Evolutionary conservation across 495 filamentous ascomycete species (phyloP).

Genomic region (Monascus purpureus): DNA sequence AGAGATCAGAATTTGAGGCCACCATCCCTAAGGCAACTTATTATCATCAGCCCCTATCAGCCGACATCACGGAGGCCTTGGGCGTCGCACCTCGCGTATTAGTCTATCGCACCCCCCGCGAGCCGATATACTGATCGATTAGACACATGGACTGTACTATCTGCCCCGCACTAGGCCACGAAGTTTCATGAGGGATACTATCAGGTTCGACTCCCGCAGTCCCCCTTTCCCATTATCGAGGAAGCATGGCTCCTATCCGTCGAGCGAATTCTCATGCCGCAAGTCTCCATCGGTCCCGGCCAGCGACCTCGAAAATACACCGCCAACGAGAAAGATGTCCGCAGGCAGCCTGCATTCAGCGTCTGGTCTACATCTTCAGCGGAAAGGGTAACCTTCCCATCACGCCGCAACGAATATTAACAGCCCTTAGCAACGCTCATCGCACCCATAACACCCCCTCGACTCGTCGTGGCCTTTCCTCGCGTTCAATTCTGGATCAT

Average conservation of each 20-base stretch:
- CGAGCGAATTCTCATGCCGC: not conserved
- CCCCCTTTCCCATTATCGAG: not conserved
- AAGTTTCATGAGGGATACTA: not conserved
- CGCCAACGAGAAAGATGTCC: not conserved
- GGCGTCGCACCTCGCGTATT: not conserved
- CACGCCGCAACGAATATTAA: not conserved
- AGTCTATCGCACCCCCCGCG: not conserved
- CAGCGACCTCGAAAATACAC: not conserved
- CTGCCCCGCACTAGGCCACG: not conserved
- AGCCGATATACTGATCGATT: not conserved
- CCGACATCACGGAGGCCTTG: not conserved
- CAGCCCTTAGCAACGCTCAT: not conserved
- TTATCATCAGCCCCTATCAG: not conserved
- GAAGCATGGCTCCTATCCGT: not conserved
- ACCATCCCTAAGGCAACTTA: not conserved
- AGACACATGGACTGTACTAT: not conserved
- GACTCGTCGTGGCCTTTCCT: constrained; percentile 1
- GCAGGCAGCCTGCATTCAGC: not conserved
- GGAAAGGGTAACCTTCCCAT: not conserved
- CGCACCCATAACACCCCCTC: not conserved
- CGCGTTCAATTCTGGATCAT: constrained; percentile 1
- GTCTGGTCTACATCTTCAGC: not conserved
- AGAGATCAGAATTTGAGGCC: not conserved
- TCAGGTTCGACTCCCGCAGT: not conserved
- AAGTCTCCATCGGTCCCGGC: not conserved